Base-by-base conservation (phyloP, 176 grass and related monocot genomes). In the Zea luxurians region DNA sequence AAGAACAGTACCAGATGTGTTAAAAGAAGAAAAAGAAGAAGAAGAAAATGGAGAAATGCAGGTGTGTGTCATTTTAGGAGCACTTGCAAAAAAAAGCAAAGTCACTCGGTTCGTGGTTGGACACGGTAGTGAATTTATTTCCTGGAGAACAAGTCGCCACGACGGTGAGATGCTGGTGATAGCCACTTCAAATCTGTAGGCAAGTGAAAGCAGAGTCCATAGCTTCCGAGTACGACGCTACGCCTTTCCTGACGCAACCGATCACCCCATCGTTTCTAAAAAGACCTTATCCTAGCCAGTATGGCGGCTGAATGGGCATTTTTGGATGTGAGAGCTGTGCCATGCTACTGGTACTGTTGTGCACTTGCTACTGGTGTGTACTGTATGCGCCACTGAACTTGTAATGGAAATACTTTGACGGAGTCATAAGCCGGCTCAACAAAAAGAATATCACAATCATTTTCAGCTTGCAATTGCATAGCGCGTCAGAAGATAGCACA, bases 201-300 rank as follows among this genome's bases (percentile, higher is more conserved):
- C 44, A 21, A 57, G n/a, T n/a, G n/a, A n/a, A n/a, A n/a, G n/a
- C n/a, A n/a, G n/a, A n/a, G n/a, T n/a, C n/a, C n/a, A n/a, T n/a
- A n/a, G n/a, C 65, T 87, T 88, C 43, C 34, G 58, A 70, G 40
- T 3, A n/a, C 20, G 75, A 63, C 74, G 63, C 36, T 55, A 4
- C n/a, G 20, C 48, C 46, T 78, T 55, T 63, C 55, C 20, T 84
- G 75, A 84, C 71, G 57, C 37, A 37, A 84, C 45, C 1, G 58
- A 37, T 54, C 66, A 84, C 66, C 50, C 53, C 65, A 17, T 50
- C 6, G 65, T 36, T 52, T 37, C 13, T 37, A 16, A 20, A 27
- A 44, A 78, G 40, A 78, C 37, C 64, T 48, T 65, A 79, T 55
- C 38, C 58, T 36, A 13, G 21, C 18, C 27, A 67, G 3, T 27